Base-by-base conservation (phyloP, 2,329 filamentous ascomycete genomes). In the Penicillium sp. region DNA sequence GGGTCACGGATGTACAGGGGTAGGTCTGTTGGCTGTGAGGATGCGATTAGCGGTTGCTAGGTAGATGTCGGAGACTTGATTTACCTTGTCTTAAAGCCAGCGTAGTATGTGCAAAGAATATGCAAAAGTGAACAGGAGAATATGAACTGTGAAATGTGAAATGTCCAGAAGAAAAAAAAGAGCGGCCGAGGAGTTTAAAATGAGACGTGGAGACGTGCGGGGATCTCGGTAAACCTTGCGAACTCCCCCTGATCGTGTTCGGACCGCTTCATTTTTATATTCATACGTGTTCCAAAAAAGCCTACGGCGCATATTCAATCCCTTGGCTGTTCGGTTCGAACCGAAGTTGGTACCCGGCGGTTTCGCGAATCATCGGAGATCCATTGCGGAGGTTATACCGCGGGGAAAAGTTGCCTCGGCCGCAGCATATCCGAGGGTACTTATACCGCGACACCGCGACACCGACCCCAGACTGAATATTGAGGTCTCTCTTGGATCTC, bases 301-400 rank as follows among this genome's bases (percentile, higher is more conserved):
- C 24, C 5, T 6, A 27, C 5, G 8, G 24, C 4, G 6, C 18
- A 5, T 5, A 14, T 11, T 14, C 18, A 21, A 42, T 29, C 50
- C 29, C 32, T 38, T 38, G 22, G 3, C 29, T 22, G 18, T 14
- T 10, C 7, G 18, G 13, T 7, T 49, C 22, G 18, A 24, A 8
- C 45, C 39, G 31, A 53, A 43, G 18, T 39, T 13, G 14, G 16
- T 53, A 21, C 16, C 50, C 31, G 38, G 14, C 42, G 22, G 11
- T 4, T 16, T 16, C 14, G n/a, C 22, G 13, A 7, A 14, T 9
- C 16, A 13, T 21, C 21, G 3, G 14, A 5, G 9, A 18, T 21
- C 18, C 8, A 6, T 27, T 79, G 47, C 4, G 47, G 36, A 41
- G 43, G 16, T 34, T 34, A 27, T 43, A 24, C 18, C 18, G 48